These are phyloP conservation scores for Artemisia argyi DNA, from an alignment of 129 eudicot species.

Conservation along the genomic window DNA sequence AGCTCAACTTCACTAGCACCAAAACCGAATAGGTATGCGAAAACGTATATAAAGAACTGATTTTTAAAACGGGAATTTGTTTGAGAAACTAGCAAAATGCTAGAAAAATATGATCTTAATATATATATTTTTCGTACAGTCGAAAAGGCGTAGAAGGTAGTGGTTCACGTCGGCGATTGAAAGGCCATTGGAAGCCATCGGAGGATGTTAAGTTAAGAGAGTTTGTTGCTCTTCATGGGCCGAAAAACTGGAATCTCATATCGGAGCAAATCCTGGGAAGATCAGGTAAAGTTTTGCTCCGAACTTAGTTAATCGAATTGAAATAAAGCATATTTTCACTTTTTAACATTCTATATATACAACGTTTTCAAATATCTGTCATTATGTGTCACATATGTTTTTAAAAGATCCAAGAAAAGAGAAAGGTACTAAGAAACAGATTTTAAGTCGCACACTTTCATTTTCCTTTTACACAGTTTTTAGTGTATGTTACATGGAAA, in stretches of 20 bases:
- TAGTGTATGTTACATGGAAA: not conserved
- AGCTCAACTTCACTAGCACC: not conserved
- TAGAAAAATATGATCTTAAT: not conserved
- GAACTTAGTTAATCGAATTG: not conserved
- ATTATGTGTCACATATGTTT: too few relatives aligned
- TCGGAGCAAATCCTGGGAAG: conserved; percentile 54
- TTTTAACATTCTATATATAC: not conserved
- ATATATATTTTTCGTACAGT: conserved; percentile 8
- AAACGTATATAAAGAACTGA: not conserved
- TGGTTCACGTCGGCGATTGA: conserved; percentile 3
- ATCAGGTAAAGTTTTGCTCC: conserved; percentile 37
- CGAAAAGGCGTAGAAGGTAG: not conserved
- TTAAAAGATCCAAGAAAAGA: too few relatives aligned
- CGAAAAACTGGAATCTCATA: conserved; percentile 57
- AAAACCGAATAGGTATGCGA: conserved; percentile 13
- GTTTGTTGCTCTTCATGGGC: conserved; percentile 51
- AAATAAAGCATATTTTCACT: not conserved
- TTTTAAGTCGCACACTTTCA: too few relatives aligned
- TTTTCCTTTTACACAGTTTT: too few relatives aligned
- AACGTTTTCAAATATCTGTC: not conserved
- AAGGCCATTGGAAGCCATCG: conserved; percentile 61
- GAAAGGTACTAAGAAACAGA: too few relatives aligned
- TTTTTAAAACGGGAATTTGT: not conserved
- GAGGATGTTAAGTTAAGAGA: conserved; percentile 54
- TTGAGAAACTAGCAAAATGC: not conserved